These are phyloP conservation scores for Beauveria caledonica DNA, from an alignment of 2,329 filamentous ascomycete species.

Conservation along the genomic window DNA sequence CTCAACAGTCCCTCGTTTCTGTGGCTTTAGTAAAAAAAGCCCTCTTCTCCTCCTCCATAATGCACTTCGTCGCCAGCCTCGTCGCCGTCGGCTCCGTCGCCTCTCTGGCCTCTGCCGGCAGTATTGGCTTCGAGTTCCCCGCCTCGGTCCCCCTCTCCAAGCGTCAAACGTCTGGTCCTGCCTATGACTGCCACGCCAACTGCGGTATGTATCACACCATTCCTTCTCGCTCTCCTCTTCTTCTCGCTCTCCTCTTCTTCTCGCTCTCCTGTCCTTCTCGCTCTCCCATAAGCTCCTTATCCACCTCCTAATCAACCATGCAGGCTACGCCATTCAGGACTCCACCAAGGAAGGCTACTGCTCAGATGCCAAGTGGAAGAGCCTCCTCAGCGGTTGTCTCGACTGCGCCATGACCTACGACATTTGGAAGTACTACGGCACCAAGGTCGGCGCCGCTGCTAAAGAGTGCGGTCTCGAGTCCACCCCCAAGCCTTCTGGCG, in stretches of 20 bases:
- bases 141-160: conserved; percentile 27
- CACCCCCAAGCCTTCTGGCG: conserved; percentile 17
- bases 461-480: conserved; percentile 25
- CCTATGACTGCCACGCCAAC: conserved; percentile 41
- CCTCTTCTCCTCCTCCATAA: conserved; percentile 14
- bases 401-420: conserved; percentile 33
- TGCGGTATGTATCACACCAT: conserved; percentile 33
- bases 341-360: conserved; percentile 22
- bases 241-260: not conserved
- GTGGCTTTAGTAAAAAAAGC: not conserved
- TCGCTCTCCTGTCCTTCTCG: not conserved
- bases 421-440: conserved; percentile 37
- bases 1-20: conserved; percentile 1
- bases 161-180: conserved; percentile 31
- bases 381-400: conserved; percentile 35
- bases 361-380: conserved; percentile 29
- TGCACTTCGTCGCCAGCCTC: conserved; percentile 21
- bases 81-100: conserved; percentile 23
- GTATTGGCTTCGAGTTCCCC: conserved; percentile 20
- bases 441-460: conserved; percentile 28
- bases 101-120: conserved; percentile 17
- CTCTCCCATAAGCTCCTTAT: not conserved
- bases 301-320: not conserved
- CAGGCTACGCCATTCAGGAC: conserved; percentile 24
- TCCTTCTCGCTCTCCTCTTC: not conserved